These are phyloP conservation scores for Nicotiana obtusifolia DNA, from an alignment of 257 asterid species.

Conservation along the genomic window DNA sequence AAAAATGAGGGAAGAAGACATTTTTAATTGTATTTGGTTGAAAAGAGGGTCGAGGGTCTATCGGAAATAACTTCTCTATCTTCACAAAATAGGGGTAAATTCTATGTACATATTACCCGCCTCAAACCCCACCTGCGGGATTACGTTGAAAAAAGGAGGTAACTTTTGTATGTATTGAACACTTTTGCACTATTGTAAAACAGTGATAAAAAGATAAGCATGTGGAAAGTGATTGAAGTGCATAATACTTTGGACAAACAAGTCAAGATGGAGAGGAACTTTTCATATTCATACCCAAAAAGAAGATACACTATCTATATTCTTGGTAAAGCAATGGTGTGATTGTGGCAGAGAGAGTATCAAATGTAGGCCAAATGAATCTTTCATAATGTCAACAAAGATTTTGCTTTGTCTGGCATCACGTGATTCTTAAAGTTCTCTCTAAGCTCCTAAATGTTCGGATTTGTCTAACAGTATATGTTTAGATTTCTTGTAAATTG, in stretches of 20 bases:
- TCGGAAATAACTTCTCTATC: too few species aligned
- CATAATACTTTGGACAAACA: not conserved
- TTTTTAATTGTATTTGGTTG: not conserved
- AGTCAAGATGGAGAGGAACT: not conserved
- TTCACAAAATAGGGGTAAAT: too few species aligned
- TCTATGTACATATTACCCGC: too few species aligned
- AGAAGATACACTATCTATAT: not conserved
- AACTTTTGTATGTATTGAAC: not conserved
- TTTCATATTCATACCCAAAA: not conserved
- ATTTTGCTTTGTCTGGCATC: conserved; percentile 25
- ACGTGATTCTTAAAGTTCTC: conserved; percentile 20
- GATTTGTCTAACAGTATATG: conserved; percentile 9
- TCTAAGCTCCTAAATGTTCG: conserved; percentile 17
- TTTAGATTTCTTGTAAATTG: conserved; percentile 23
- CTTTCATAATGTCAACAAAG: conserved; percentile 18
- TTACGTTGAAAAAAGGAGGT: too few species aligned
- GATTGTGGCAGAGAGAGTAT: not conserved
- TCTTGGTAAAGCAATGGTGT: not conserved
- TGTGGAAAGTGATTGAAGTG: not conserved
- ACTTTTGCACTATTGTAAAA: not conserved
- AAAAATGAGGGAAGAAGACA: not conserved
- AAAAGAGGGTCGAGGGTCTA: too few species aligned
- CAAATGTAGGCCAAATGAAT: conserved; percentile 26
- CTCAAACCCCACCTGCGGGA: too few species aligned
- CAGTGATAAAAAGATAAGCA: not conserved